Base-by-base conservation (phyloP, 2,329 filamentous ascomycete species). In the Colletotrichum sp. region DNA sequence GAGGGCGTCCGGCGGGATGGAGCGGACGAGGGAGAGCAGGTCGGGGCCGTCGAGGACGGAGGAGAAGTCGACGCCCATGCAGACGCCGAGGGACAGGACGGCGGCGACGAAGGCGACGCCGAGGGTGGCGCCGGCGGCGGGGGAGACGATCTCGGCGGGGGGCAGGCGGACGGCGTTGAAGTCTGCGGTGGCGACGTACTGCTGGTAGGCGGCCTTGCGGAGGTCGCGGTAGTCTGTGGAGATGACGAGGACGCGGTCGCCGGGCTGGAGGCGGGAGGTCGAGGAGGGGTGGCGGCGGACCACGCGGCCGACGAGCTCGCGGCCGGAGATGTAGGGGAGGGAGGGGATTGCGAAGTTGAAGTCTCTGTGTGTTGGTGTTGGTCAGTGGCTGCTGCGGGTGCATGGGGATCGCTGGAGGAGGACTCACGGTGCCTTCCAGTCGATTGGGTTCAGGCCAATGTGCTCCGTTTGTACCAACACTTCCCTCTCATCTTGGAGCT, bases 361-460 rank as follows among this genome's bases (percentile, higher is more conserved):
- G 79, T 94, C 93, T 13, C 93, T 94, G 39, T 32, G 3, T 28
- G 12, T 32, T 22, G 11, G 15, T 16, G 32, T 30, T 57, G 8
- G 34, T 75, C 16, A 72, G 32, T 48, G 30, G n/a, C 48, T 61
- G 27, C 5, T 48, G 52, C 16, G 71, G 36, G 15, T 19, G 22
- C 27, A 22, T 60, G 32, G 15, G 39, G 15, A 28, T 8, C 4
- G 64, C 5, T 39, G 9, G n/a, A 48, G 25, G 30, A n/a, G 25
- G 8, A 87, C 91, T 79, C 85, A 94, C 93, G 93, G 92, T 75
- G 91, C 90, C 85, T 94, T 94, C 92, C 92, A 94, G 81, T 95
- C 94, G 71, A 96, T 94, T 0, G 94, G 94, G 79, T 96, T 96
- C 48, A 96, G 84, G 0, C 94, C 94, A 79, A 95, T 92, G 15